phyloP scores from a whole-genome alignment of 805 yeast genomes.

The Ascoidea asiatica region DNA sequence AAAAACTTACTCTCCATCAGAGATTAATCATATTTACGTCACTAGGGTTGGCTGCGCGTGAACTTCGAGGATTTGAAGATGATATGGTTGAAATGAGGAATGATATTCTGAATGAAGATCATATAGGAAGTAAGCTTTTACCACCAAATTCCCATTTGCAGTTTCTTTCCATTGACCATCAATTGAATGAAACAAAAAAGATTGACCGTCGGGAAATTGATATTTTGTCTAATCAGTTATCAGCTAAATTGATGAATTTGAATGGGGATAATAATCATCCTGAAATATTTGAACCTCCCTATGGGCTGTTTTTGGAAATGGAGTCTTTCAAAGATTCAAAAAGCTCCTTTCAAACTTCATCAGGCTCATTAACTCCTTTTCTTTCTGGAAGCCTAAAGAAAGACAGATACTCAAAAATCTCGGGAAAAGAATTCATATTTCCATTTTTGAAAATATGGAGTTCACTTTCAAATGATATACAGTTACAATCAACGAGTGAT shows the following conservation, averaged over 20 bases:
- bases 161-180: too few relatives aligned
- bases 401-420: not conserved
- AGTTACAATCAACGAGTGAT: not conserved
- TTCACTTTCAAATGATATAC: too few relatives aligned
- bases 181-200: too few relatives aligned
- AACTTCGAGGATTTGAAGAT: slow-evolving; percentile 51
- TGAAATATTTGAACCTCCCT: not conserved
- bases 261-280: not conserved
- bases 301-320: not conserved
- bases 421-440: not conserved
- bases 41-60: slow-evolving; percentile 60
- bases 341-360: not conserved
- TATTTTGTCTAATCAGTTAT: not conserved
- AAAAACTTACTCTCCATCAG: slow-evolving; percentile 51
- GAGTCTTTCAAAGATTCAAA: not conserved
- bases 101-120: not conserved
- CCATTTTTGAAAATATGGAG: not conserved
- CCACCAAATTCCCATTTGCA: not conserved
- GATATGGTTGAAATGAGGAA: slow-evolving; percentile 9
- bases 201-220: too few relatives aligned
- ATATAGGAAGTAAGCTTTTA: not conserved
- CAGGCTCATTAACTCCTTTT: too few relatives aligned
- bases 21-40: slow-evolving; percentile 57
- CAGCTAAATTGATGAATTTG: not conserved
- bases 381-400: too few relatives aligned